Percentiles rank a stretch among this genome's conserved stretches.
phyloP scores from a whole-genome alignment of 495 filamentous ascomycete genomes.

The Halenospora varia region DNA sequence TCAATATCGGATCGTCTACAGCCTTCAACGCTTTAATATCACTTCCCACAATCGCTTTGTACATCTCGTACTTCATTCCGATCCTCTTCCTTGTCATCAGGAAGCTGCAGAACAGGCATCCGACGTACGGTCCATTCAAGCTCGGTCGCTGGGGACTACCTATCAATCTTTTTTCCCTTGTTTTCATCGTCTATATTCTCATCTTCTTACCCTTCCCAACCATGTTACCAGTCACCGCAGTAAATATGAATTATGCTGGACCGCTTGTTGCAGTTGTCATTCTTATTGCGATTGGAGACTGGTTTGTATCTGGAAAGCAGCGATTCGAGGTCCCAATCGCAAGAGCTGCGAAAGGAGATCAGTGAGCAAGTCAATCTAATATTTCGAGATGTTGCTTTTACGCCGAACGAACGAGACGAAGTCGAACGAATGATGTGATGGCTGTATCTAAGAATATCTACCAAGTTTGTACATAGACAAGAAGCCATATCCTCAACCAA shows the following conservation, averaged over 20 bases:
- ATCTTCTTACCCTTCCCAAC: conserved; percentile 26
- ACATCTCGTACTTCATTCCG: conserved; percentile 45
- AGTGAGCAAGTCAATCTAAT: no score
- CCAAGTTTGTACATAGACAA: no score
- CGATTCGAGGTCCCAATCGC: background rate
- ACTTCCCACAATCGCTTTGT: conserved; percentile 36
- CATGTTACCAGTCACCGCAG: conserved; percentile 30
- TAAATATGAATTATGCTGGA: conserved; percentile 40
- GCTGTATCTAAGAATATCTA: no score
- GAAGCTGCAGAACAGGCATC: conserved; percentile 9
- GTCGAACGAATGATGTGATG: no score
- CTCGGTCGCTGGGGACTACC: conserved; percentile 11
- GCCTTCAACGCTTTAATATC: conserved; percentile 45
- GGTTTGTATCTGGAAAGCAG: background rate
- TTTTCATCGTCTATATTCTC: background rate
- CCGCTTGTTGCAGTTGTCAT: background rate
- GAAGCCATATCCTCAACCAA: no score
- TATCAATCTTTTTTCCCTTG: conserved; percentile 6
- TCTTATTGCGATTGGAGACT: background rate
- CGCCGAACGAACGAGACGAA: background rate
- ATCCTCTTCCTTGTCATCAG: conserved; percentile 35
- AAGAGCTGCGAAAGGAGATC: background rate
- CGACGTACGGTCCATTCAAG: conserved; percentile 17
- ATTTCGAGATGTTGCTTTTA: no score
- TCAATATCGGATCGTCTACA: conserved; percentile 39